Conservation (phyloP, 345 rosid species). For the Lumnitzera racemosa region DNA sequence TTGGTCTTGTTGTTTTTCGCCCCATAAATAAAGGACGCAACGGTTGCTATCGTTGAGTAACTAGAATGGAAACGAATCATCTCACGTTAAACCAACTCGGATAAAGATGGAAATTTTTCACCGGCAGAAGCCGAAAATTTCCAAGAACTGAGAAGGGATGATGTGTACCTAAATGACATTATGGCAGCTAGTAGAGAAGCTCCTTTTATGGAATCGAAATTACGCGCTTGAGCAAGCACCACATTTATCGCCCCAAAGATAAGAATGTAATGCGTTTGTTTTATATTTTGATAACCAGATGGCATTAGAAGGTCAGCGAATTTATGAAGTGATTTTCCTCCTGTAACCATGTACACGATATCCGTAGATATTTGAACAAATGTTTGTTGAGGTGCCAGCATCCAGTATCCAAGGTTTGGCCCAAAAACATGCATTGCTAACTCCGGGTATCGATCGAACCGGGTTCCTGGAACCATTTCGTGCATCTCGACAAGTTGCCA, state of each 20-base stretch:
- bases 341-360: slow-evolving; percentile 72
- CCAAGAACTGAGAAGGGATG: not conserved
- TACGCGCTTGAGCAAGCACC: slow-evolving; percentile 65
- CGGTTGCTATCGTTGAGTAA: slow-evolving; percentile 73
- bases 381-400: slow-evolving; percentile 66
- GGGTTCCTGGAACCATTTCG: slow-evolving; percentile 63
- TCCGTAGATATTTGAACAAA: slow-evolving; percentile 49
- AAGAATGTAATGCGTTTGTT: slow-evolving; percentile 50
- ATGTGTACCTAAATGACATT: slow-evolving; percentile 59
- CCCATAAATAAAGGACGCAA: slow-evolving; percentile 40
- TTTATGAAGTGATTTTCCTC: slow-evolving; percentile 58
- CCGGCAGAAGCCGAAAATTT: no score
- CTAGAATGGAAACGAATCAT: slow-evolving; percentile 18
- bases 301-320: slow-evolving; percentile 20
- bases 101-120: not conserved
- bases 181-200: slow-evolving; percentile 67
- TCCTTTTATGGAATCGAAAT: slow-evolving; percentile 59
- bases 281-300: slow-evolving; percentile 23
- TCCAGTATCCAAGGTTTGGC: slow-evolving; percentile 51
- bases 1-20: slow-evolving; percentile 11
- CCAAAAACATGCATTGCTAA: slow-evolving; percentile 74
- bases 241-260: slow-evolving; percentile 58
- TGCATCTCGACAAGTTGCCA: slow-evolving; percentile 92
- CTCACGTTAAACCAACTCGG: not conserved
- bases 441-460: slow-evolving; percentile 69